Evolutionary conservation across 2,329 filamentous ascomycete species (phyloP).

Genomic region (Ophioceras dolichostomum): DNA sequence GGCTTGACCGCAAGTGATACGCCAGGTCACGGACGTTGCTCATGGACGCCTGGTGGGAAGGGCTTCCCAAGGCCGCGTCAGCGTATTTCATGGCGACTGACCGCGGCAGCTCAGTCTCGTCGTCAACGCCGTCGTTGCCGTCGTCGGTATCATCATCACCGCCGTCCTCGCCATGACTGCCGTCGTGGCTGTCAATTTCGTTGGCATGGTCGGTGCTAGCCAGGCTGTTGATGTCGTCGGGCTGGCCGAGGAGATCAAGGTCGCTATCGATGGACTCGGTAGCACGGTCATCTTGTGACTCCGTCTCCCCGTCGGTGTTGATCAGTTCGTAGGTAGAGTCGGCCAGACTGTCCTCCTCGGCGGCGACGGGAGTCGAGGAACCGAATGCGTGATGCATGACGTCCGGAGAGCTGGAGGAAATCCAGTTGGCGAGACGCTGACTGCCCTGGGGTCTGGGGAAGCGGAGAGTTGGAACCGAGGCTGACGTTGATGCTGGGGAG

Average conservation of each 20-base stretch:
- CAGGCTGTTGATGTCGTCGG: slow-evolving; percentile 17
- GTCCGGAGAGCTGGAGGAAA: slow-evolving; percentile 43
- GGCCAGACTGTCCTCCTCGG: slow-evolving; percentile 55
- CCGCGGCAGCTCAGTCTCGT: too few relatives aligned
- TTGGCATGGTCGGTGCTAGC: slow-evolving; percentile 23
- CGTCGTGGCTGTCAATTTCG: too few relatives aligned
- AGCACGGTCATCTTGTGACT: slow-evolving; percentile 33
- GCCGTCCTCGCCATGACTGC: slow-evolving; percentile 7
- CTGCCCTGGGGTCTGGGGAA: slow-evolving; percentile 45
- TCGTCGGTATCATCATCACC: slow-evolving; percentile 28
- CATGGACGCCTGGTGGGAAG: too few relatives aligned
- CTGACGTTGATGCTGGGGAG: slow-evolving; percentile 17
- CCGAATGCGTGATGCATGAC: slow-evolving; percentile 30
- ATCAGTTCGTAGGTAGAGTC: slow-evolving; percentile 48
- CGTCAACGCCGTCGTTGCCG: slow-evolving; percentile 11
- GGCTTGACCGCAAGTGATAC: too few relatives aligned
- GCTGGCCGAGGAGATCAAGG: slow-evolving; percentile 11
- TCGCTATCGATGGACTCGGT: slow-evolving; percentile 24
- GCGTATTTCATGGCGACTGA: too few relatives aligned
- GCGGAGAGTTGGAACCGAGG: slow-evolving; percentile 37
- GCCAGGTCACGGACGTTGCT: too few relatives aligned
- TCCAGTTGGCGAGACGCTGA: slow-evolving; percentile 44
- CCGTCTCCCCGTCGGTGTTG: slow-evolving; percentile 34
- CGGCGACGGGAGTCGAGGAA: slow-evolving; percentile 40
- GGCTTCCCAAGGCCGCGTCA: too few relatives aligned